These are phyloP conservation scores for Metschnikowia rubicola DNA, from an alignment of 805 yeast species.

Conservation along the genomic window DNA sequence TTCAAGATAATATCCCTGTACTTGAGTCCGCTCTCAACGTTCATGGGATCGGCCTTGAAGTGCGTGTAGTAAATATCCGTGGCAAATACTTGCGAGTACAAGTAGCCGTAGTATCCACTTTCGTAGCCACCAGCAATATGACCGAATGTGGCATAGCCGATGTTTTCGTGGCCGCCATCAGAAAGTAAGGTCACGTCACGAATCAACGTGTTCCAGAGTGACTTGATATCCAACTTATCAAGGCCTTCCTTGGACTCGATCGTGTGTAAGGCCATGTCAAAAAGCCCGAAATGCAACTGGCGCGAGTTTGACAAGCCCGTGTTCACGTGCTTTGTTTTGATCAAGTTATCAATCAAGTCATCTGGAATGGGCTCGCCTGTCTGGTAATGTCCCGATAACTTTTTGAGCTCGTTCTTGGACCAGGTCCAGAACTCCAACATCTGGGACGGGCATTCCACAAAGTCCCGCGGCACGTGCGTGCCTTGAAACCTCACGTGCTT, in stretches of 20 bases:
- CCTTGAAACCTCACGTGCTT: slow-evolving; percentile 69
- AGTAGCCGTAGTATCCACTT: slow-evolving; percentile 81
- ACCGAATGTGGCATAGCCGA: slow-evolving; percentile 73
- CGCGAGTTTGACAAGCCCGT: slow-evolving; percentile 69
- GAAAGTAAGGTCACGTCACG: slow-evolving; percentile 58
- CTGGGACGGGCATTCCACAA: slow-evolving; percentile 90
- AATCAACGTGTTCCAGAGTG: slow-evolving; percentile 64
- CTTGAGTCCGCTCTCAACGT: slow-evolving; percentile 53
- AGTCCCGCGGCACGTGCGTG: slow-evolving; percentile 75
- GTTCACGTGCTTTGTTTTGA: slow-evolving; percentile 46
- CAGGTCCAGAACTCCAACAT: slow-evolving; percentile 88
- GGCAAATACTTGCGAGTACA: slow-evolving; percentile 85
- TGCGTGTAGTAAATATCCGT: slow-evolving; percentile 74
- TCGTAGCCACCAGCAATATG: slow-evolving; percentile 83
- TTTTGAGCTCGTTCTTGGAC: slow-evolving; percentile 57
- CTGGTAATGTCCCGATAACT: slow-evolving; percentile 63
- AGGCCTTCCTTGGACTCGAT: slow-evolving; percentile 40
- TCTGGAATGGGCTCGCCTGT: slow-evolving; percentile 57
- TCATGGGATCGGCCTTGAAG: slow-evolving; percentile 67
- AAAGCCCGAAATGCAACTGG: slow-evolving; percentile 74
- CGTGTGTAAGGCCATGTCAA: slow-evolving; percentile 71
- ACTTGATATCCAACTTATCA: slow-evolving; percentile 44
- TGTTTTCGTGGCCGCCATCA: slow-evolving; percentile 52
- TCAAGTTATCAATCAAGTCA: slow-evolving; percentile 14
- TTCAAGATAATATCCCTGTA: slow-evolving; percentile 69